Percentiles rank a stretch among this genome's conserved stretches.
Conservation (phyloP, 768 basidiomycete species). For the Podaxis sp. region DNA sequence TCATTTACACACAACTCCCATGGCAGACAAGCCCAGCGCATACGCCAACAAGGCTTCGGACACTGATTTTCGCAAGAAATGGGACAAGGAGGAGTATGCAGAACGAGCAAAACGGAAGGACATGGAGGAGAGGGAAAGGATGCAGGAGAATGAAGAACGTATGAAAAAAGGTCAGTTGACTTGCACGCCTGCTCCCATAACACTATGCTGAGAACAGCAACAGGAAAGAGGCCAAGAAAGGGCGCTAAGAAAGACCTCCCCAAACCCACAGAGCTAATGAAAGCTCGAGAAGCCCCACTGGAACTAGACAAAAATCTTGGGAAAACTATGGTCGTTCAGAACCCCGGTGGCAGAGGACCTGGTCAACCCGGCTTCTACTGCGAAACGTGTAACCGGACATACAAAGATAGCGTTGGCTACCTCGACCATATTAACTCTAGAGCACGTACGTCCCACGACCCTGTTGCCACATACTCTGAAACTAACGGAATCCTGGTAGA, state of each 20-base stretch:
- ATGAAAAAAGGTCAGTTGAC: slow-evolving; percentile 70
- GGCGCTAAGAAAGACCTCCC: slow-evolving; percentile 77
- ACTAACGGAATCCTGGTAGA: slow-evolving; percentile 47
- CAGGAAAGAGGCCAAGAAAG: slow-evolving; percentile 83
- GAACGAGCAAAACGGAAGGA: slow-evolving; percentile 84
- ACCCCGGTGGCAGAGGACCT: slow-evolving; percentile 76
- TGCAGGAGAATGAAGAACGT: slow-evolving; percentile 83
- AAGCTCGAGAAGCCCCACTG: slow-evolving; percentile 79
- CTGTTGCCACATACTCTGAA: neutral
- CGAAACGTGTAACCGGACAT: slow-evolving; percentile 85
- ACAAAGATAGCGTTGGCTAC: slow-evolving; percentile 93
- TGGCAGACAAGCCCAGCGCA: slow-evolving; percentile 41
- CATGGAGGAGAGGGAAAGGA: slow-evolving; percentile 74
- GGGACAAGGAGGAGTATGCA: slow-evolving; percentile 92
- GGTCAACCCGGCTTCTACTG: slow-evolving; percentile 95
- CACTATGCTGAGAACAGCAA: slow-evolving; percentile 9
- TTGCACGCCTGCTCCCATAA: slow-evolving; percentile 1
- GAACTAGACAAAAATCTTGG: slow-evolving; percentile 93
- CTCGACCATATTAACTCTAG: slow-evolving; percentile 95
- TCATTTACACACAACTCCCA: slow-evolving; percentile 18
- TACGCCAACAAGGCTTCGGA: slow-evolving; percentile 51
- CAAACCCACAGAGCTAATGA: slow-evolving; percentile 91
- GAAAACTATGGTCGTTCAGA: slow-evolving; percentile 94
- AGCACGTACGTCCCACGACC: slow-evolving; percentile 63
- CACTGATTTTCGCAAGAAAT: slow-evolving; percentile 84